phyloP scores from a whole-genome alignment of 257 asterid species.

The Prunella vulgaris region DNA sequence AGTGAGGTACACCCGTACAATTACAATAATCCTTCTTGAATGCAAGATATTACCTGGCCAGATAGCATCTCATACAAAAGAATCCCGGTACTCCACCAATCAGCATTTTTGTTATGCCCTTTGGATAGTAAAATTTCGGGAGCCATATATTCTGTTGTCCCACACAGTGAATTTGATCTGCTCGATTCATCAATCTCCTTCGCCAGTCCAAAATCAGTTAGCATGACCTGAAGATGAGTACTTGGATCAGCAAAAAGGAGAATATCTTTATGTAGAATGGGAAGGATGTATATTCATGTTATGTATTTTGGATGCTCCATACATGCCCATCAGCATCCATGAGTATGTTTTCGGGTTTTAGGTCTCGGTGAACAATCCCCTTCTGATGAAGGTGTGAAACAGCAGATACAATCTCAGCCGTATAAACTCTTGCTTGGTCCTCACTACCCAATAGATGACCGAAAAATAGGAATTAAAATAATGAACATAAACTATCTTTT shows the following conservation, averaged over 20 bases:
- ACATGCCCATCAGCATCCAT: slow-evolving; percentile 98
- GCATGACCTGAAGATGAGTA: slow-evolving; percentile 57
- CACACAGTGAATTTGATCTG: slow-evolving; percentile 88
- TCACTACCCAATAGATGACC: slow-evolving; percentile 53
- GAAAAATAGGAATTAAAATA: slow-evolving; percentile 28
- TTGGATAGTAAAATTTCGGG: slow-evolving; percentile 76
- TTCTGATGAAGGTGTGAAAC: slow-evolving; percentile 88
- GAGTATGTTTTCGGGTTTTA: slow-evolving; percentile 95
- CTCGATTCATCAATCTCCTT: slow-evolving; percentile 87
- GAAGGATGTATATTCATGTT: slow-evolving; percentile 16
- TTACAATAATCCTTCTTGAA: neutral
- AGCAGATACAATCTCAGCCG: slow-evolving; percentile 94
- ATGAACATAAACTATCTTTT: slow-evolving; percentile 11
- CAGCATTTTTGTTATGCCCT: slow-evolving; percentile 85
- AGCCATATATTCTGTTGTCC: slow-evolving; percentile 96
- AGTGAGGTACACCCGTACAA: no score
- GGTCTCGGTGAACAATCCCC: slow-evolving; percentile 93
- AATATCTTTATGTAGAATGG: neutral
- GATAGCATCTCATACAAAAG: slow-evolving; percentile 87
- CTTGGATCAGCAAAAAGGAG: slow-evolving; percentile 14
- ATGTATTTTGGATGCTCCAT: slow-evolving; percentile 24
- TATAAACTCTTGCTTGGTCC: slow-evolving; percentile 93
- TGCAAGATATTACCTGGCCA: slow-evolving; percentile 59
- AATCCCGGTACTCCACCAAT: slow-evolving; percentile 95
- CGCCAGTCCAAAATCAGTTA: slow-evolving; percentile 90